Base-by-base conservation (phyloP, 495 filamentous ascomycete genomes). In the Aspergillus mulundensis region DNA sequence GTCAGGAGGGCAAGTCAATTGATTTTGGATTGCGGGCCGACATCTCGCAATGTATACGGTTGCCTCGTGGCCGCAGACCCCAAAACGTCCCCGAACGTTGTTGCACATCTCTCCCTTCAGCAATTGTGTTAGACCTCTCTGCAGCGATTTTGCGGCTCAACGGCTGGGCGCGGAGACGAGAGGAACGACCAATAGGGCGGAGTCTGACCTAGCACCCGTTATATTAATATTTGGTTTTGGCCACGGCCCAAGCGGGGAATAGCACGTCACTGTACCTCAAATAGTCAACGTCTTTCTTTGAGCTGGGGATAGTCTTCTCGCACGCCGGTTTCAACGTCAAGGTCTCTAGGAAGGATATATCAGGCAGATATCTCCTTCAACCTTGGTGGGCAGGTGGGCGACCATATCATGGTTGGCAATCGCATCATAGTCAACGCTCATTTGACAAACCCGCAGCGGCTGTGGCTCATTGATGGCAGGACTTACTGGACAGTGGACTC, bases 21-120 rank as follows among this genome's bases (percentile, higher is more conserved):
- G 38, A 25, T 58, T 64, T 25, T 61, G 61, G 25, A 64, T 60
- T 24, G 61, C 61, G 11, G 54, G 44, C 5, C 25, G 44, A 53
- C 61, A 64, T 39, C 61, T 50, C 3, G 61, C 61, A 51, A 64
- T 61, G 44, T 64, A 64, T 21, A 64, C 61, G 14, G 47, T 61
- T 40, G 61, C 61, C 45, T 61, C 58, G 36, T 64, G 58, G 39
- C 61, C 61, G 46, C 61, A 63, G 12, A 54, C 16, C 14, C 61
- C 61, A 24, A 63, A 63, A 2, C 57, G 57, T 10, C 61, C 57
- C 56, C 57, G 57, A 34, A 60, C 57, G 47, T 63, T 63, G 30
- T 63, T 56, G 43, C 61, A 63, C 57, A 63, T 63, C 32, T 53
- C 38, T 15, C 15, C 39, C 8, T 42, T 40, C 32, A 46, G 38